Evolutionary conservation across 1,284 basidiomycete genomes (phyloP).

Genomic region (Ustilago crameri): DNA sequence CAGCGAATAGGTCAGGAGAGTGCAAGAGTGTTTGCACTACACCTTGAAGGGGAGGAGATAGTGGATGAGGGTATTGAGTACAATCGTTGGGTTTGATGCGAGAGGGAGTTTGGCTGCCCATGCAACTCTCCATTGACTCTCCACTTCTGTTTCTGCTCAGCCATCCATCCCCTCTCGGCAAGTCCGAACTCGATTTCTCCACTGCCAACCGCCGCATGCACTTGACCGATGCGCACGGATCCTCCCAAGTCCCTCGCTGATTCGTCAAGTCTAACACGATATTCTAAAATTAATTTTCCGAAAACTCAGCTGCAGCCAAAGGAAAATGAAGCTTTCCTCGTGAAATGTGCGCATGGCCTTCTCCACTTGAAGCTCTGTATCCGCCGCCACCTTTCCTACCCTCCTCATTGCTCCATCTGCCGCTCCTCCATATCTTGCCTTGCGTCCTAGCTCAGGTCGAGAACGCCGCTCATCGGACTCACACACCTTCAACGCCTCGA

Average conservation of each 20-base stretch:
- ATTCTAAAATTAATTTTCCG: neutral
- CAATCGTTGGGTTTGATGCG: neutral
- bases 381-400: slow-evolving; percentile 7
- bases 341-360: too few species aligned
- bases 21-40: too few species aligned
- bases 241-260: neutral
- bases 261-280: slow-evolving; percentile 12
- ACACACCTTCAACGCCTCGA: too few species aligned
- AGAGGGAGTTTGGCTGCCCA: neutral
- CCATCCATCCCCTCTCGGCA: too few species aligned
- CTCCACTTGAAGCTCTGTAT: neutral
- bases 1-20: neutral
- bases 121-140: neutral
- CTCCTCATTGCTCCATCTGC: neutral
- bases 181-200: neutral
- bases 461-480: too few species aligned
- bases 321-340: too few species aligned
- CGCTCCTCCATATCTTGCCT: too few species aligned
- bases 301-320: slow-evolving; percentile 18
- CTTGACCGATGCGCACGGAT: slow-evolving; percentile 22
- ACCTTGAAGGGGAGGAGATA: neutral
- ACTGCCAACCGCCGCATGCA: too few species aligned
- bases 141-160: neutral
- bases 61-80: neutral
- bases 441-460: too few species aligned